Base-by-base conservation (phyloP, 2,329 filamentous ascomycete genomes). In the Hysterium pulicare region DNA sequence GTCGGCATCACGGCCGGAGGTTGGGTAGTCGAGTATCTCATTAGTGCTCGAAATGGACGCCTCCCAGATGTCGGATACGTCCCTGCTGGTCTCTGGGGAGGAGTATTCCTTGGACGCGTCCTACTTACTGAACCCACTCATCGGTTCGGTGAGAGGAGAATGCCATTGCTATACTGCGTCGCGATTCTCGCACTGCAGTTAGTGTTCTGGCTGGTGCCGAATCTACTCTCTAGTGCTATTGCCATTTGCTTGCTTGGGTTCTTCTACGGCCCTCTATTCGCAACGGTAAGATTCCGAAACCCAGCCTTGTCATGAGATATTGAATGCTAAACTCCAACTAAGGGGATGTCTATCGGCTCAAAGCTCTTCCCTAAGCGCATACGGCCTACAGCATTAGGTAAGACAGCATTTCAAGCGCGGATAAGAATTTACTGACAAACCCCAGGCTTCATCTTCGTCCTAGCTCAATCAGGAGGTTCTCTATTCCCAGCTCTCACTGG, bases 21-120 rank as follows among this genome's bases (percentile, higher is more conserved):
- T 1, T 85, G 81, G 82, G 75, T 84, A 0, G 81, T 84, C 2
- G 79, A 83, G 49, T 85, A 81, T 42, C 70, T 85, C 3, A 76
- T 83, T 5, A 71, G 73, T 2, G 77, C 79, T n/a, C 76, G 81
- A 0, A 66, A 75, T 2, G 81, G 80, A 0, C 66, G 77, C 2
- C 63, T 84, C 0, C 68, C 75, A 0, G 67, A 75, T 15, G 77
- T 82, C 60, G 81, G 81, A 0, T 85, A 84, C 39, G 75, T 85
- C 0, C 76, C 80, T 0, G 76, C 80, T 0, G 81, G 79, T 3
- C 79, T 78, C 50, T 81, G 73, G 35, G 81, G 78, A 2, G 81
- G 81, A 0, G 68, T 70, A 0, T 68, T 83, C 3, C 68, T 83
- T 0, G 80, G 81, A 0, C 67, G 81, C 4, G 48, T 83, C 0